Evolutionary conservation across 352 stramenopile species (phyloP).

Genomic region (Pythium graminicola): DNA sequence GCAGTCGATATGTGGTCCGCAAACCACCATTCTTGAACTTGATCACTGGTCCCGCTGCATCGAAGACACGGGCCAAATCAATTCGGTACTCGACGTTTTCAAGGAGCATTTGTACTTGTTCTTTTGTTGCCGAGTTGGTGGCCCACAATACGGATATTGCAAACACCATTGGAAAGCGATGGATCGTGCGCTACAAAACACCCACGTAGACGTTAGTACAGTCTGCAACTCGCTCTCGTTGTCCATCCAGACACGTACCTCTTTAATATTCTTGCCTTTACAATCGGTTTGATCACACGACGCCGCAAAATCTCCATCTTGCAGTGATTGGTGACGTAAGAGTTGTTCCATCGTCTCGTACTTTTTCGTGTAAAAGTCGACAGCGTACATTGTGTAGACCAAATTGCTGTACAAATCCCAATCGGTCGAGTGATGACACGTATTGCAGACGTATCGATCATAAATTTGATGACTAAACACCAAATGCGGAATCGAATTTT

Average conservation of each 20-base stretch:
- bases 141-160: conserved; percentile 78
- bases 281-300: conserved; percentile 54
- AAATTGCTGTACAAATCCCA: conserved; percentile 83
- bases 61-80: conserved; percentile 70
- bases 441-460: conserved; percentile 63
- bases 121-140: conserved; percentile 62
- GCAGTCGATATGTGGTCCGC: conserved; percentile 68
- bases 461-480: conserved; percentile 87
- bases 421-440: conserved; percentile 50
- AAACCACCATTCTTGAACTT: conserved; percentile 65
- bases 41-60: conserved; percentile 56
- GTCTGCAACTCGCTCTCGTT: no score
- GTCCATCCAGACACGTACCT: conserved; percentile 24
- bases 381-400: conserved; percentile 78
- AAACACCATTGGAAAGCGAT: conserved; percentile 84
- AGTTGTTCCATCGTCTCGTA: conserved; percentile 71
- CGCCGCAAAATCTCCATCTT: conserved; percentile 45
- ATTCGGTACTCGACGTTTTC: conserved; percentile 59
- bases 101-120: conserved; percentile 63
- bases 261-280: conserved; percentile 56
- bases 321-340: conserved; percentile 50
- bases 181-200: conserved; percentile 46
- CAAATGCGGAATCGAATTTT: conserved; percentile 81
- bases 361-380: conserved; percentile 50
- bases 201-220: no score